Conservation (phyloP, 73 alveolate species). For the Breviolum minutum region DNA sequence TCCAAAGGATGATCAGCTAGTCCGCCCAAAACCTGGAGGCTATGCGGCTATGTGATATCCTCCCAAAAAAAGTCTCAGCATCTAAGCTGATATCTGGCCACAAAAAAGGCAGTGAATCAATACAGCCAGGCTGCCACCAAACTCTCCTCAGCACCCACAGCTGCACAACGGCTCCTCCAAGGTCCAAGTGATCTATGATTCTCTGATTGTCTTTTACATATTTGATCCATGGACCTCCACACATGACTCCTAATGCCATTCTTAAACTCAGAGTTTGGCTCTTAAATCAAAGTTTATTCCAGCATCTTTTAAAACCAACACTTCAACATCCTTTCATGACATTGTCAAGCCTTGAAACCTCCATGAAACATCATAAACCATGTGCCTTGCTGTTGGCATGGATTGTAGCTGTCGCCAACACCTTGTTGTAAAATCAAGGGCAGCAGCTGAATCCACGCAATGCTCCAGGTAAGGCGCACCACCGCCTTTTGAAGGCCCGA, state of each 20-base stretch:
- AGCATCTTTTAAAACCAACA: neutral
- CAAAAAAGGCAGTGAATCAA: neutral
- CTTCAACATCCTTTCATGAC: neutral
- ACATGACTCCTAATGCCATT: no score
- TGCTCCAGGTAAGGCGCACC: slow-evolving; percentile 31
- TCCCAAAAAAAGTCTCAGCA: neutral
- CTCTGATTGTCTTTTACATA: no score
- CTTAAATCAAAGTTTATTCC: neutral
- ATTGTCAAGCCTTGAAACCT: neutral
- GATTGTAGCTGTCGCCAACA: slow-evolving; percentile 27
- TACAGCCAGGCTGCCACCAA: neutral
- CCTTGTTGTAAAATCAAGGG: neutral
- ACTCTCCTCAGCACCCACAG: slow-evolving; percentile 30
- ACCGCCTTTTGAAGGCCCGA: neutral
- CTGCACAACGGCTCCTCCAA: slow-evolving; percentile 69
- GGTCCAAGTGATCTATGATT: neutral
- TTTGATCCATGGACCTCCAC: no score
- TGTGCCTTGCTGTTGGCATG: slow-evolving; percentile 42
- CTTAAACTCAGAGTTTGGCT: neutral
- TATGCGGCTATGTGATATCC: no score
- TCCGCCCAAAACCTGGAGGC: slow-evolving; percentile 14
- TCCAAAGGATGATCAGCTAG: neutral
- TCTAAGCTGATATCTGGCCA: neutral
- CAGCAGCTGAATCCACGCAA: slow-evolving; percentile 1
- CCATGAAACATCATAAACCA: no score